Conservation (phyloP, 2,329 filamentous ascomycete genomes). For the Alternaria viburni region DNA sequence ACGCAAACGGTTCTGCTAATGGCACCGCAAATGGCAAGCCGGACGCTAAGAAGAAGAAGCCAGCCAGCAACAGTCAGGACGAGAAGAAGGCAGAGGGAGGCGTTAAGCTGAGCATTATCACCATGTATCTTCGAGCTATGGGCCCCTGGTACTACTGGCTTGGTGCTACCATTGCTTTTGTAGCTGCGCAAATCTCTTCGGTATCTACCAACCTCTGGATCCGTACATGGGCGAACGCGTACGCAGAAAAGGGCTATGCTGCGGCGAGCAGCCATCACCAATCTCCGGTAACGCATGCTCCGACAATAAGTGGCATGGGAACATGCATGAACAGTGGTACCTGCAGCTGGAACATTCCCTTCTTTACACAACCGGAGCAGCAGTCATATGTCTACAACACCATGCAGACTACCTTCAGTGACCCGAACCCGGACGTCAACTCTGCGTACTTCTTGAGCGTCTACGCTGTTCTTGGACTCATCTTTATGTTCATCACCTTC, state of each 20-base stretch:
- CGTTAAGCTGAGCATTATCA: conserved; percentile 85
- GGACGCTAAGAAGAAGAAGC: conserved; percentile 53
- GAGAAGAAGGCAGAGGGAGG: conserved; percentile 85
- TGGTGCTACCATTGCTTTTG: conserved; percentile 75
- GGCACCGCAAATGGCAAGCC: conserved; percentile 53
- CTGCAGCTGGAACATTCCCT: conserved; percentile 56
- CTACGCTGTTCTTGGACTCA: conserved; percentile 79
- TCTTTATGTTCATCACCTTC: conserved; percentile 82
- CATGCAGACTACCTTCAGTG: conserved; percentile 50
- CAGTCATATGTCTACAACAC: conserved; percentile 45
- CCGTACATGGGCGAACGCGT: conserved; percentile 91
- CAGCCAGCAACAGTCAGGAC: conserved; percentile 56
- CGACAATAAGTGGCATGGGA: conserved; percentile 51
- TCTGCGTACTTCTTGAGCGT: conserved; percentile 82
- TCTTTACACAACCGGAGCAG: conserved; percentile 28
- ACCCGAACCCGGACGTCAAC: conserved; percentile 66
- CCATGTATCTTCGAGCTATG: conserved; percentile 87
- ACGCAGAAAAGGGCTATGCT: conserved; percentile 59
- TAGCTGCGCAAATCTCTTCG: conserved; percentile 80
- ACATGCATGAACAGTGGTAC: conserved; percentile 58
- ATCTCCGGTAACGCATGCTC: conserved; percentile 52
- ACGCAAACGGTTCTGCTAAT: conserved; percentile 59
- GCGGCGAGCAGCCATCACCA: conserved; percentile 41
- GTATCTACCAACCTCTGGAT: conserved; percentile 96
- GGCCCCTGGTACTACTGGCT: conserved; percentile 97